Percentiles rank a stretch among this genome's conserved stretches.
These are phyloP conservation scores for Cenchrus purpureus DNA, from an alignment of 176 grass and related monocot species.

Conservation along the genomic window DNA sequence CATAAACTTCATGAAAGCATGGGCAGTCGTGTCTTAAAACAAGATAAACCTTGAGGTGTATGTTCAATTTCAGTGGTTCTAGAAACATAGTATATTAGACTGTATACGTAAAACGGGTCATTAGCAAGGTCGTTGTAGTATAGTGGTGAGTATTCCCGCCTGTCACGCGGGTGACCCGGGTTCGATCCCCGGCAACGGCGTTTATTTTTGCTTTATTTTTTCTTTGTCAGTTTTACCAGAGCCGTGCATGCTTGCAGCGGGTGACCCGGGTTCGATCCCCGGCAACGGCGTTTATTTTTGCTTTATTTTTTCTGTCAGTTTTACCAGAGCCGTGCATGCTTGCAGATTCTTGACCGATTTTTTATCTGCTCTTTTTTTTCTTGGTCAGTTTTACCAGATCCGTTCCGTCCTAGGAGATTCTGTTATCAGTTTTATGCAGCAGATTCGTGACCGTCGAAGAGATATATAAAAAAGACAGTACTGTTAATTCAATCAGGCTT, in stretches of 20 bases:
- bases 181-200: slow-evolving; percentile 96
- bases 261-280: slow-evolving; percentile 94
- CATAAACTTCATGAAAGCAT: neutral
- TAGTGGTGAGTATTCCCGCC: slow-evolving; percentile 75
- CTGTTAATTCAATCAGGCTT: too few relatives aligned
- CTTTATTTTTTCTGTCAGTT: too few relatives aligned
- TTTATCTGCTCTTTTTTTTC: neutral
- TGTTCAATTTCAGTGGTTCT: too few relatives aligned
- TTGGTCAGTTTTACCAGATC: neutral
- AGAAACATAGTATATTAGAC: too few relatives aligned
- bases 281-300: slow-evolving; percentile 56
- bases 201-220: neutral
- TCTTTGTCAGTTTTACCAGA: too few relatives aligned
- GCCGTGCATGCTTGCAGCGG: slow-evolving; percentile 10
- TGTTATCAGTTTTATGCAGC: neutral
- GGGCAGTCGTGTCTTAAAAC: too few relatives aligned
- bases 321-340: too few relatives aligned
- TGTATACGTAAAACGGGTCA: too few relatives aligned
- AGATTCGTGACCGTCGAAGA: neutral
- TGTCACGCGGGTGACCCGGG: slow-evolving; percentile 85
- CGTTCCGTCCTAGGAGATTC: neutral
- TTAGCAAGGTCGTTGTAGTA: slow-evolving; percentile 16
- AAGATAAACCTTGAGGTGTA: too few relatives aligned
- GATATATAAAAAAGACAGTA: too few relatives aligned
- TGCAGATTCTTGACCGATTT: neutral